Evolutionary conservation across 768 basidiomycete species (phyloP), one percentile per base, ranked within the genome.

Genomic region (Sporobolomyces pararoseus): DNA sequence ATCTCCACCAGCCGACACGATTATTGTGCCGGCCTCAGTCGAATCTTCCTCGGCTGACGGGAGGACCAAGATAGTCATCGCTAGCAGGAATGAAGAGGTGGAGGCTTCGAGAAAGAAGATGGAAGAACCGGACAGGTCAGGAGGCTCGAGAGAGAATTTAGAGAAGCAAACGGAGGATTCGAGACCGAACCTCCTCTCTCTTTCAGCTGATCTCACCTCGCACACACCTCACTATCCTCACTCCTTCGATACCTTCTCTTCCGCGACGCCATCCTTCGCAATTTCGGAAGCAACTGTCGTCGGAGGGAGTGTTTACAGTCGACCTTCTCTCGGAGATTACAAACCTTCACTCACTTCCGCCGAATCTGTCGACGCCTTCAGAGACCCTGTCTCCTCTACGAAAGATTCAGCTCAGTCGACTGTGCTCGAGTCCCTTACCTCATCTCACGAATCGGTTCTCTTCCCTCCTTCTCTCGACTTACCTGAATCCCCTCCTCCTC

Each of bases 21-120:
- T 68, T 32, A 21, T 53, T 2, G 46, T 68, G 0, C 66, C 66
- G 0, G 66, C 66, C n/a, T 16, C 35, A 2, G 66, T 67, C 3
- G 34, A 37, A 44, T 17, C 29, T 3, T 39, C 29, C 3, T 12
- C 16, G 0, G 23, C 27, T 2, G 44, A 52, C 10, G 2, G 25
- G 10, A 13, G 42, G 32, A 46, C 53, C 27, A 37, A 29, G 9
- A 0, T 68, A n/a, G 14, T 9, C 39, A n/a, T n/a, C n/a, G n/a
- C n/a, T n/a, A n/a, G n/a, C n/a, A n/a, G n/a, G n/a, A n/a, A n/a
- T n/a, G n/a, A n/a, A n/a, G n/a, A n/a, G n/a, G n/a, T n/a, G n/a
- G n/a, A n/a, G n/a, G n/a, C n/a, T n/a, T n/a, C n/a, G n/a, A n/a
- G n/a, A n/a, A n/a, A n/a, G n/a, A n/a, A n/a, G n/a, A n/a, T n/a